phyloP scores from a whole-genome alignment of 2,329 filamentous ascomycete species.

The Calonectria honghensis region DNA sequence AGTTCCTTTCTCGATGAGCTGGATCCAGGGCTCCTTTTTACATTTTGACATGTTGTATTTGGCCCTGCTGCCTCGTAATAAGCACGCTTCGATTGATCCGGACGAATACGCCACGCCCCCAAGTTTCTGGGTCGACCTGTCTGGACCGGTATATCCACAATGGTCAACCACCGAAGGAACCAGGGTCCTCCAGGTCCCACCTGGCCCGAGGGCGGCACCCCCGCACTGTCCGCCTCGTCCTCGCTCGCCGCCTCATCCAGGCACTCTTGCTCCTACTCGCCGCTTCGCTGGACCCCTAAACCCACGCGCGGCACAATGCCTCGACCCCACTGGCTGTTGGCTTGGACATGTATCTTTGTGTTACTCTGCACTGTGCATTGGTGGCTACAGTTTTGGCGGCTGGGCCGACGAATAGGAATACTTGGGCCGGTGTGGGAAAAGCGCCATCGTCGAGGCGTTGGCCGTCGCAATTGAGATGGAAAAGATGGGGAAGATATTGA shows the following conservation, averaged over 20 bases:
- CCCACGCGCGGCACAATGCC: constrained; percentile 10
- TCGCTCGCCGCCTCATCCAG: constrained; percentile 5
- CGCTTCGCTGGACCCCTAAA: constrained; percentile 17
- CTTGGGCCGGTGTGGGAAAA: not conserved
- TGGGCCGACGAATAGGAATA: constrained; percentile 5
- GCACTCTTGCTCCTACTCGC: not conserved
- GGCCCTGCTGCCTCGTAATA: not conserved
- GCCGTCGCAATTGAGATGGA: constrained; percentile 7
- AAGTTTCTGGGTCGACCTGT: constrained; percentile 2
- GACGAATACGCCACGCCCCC: constrained; percentile 12
- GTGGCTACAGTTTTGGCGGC: not conserved
- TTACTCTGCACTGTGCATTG: not conserved
- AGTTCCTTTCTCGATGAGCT: not conserved
- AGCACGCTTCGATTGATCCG: not conserved
- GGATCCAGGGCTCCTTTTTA: not conserved
- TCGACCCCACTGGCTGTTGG: not conserved
- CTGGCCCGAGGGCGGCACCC: constrained; percentile 6
- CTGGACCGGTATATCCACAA: constrained; percentile 16
- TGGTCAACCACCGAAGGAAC: constrained; percentile 3
- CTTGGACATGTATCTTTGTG: constrained; percentile 2
- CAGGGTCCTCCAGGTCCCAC: constrained; percentile 12
- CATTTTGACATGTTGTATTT: not conserved
- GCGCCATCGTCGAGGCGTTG: constrained; percentile 3
- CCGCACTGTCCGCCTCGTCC: constrained; percentile 41
- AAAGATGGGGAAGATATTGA: not conserved